Evolutionary conservation across 352 stramenopile species (phyloP), one percentile per base, ranked within the genome.

Genomic region (Pythium phragmitis): DNA sequence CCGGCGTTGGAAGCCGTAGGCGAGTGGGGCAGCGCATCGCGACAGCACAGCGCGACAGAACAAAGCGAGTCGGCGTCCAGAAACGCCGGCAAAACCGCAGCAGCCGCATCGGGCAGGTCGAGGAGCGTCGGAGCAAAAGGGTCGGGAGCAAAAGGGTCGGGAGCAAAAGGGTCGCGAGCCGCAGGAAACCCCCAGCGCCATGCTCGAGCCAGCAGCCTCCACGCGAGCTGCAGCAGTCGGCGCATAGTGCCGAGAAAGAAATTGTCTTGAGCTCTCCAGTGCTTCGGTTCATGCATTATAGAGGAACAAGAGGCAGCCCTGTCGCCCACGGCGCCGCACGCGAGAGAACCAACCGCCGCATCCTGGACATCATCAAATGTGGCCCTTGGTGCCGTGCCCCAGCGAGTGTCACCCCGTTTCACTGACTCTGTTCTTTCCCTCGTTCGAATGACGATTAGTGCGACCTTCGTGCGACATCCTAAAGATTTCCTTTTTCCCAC

Each of bases 391-490:
- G 34, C 11, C 7, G 34, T 39, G 34, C 7, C 11, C 34, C 34
- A 9, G 11, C 34, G 11, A 13, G 7, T 39, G 34, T 6, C 34
- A 39, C 34, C 34, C 7, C 34, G 1, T 13, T 39, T 39, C 4
- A 39, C 34, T 39, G 34, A 39, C 34, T 9, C 7, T 13, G 7
- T 13, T 39, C 7, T 2, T 14, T 39, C 34, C 34, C 39, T 23
- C 28, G 30, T 7, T 43, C 17, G 19, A 23, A 23, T 46, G 39
- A 46, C 39, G 5, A 7, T 19, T 54, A 17, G 16, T 17, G 45
- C 13, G 6, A 62, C 56, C 56, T 62, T 62, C 56, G 30, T 53
- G 42, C 56, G 45, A 62, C 56, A 42, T 48, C 6, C 7, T 1
- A 21, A 46, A 19, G 39, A 46, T 46, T 46, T 21, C 39, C 5